Percentiles rank a stretch among this genome's conserved stretches.
Conservation (phyloP, 129 eudicot genomes). For the Erigeron canadensis region DNA sequence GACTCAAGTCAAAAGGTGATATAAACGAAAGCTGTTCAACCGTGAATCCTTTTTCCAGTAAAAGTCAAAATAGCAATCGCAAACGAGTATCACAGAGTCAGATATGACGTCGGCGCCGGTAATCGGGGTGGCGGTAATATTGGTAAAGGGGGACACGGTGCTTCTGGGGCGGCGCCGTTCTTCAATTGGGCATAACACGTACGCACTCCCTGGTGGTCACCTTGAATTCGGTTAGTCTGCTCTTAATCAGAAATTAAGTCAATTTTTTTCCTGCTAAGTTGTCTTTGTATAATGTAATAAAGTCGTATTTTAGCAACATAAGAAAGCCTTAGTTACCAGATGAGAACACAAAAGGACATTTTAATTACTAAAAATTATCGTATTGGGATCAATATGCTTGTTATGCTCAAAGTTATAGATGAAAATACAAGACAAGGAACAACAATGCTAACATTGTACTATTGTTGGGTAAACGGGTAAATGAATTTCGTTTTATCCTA, state of each 20-base stretch:
- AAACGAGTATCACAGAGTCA: slow-evolving; percentile 8
- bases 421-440: neutral
- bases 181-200: slow-evolving; percentile 64
- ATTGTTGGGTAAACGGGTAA: no score
- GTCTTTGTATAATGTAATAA: no score
- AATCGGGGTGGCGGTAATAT: slow-evolving; percentile 75
- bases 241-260: no score
- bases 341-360: neutral
- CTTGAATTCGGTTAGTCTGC: slow-evolving; percentile 73
- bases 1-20: no score
- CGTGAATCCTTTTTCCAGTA: neutral
- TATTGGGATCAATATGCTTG: neutral
- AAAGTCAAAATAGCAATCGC: slow-evolving; percentile 1
- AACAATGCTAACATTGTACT: neutral
- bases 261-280: neutral
- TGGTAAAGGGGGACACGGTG: slow-evolving; percentile 53
- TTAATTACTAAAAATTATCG: no score
- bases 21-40: no score
- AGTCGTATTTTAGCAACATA: no score
- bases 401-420: neutral
- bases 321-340: no score
- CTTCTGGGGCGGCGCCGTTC: slow-evolving; percentile 80
- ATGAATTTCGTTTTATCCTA: no score
- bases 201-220: slow-evolving; percentile 90
- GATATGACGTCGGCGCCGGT: slow-evolving; percentile 41